These are phyloP conservation scores for Lentinula sp. DNA, from an alignment of 768 basidiomycete genomes.

Conservation along the genomic window DNA sequence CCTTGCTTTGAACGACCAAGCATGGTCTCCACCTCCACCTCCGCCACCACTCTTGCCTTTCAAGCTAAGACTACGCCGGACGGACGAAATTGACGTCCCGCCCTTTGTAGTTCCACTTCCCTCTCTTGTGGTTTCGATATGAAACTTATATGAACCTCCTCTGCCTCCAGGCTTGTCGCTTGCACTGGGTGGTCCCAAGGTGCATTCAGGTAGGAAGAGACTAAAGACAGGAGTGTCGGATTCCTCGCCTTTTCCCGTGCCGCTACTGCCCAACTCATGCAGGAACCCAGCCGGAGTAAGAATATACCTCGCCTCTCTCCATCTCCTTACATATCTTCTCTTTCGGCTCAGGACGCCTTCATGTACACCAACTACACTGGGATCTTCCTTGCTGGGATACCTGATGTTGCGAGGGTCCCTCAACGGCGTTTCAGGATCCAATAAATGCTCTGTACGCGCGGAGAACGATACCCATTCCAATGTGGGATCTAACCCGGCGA, in stretches of 20 bases:
- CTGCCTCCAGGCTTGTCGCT: slow-evolving; percentile 16
- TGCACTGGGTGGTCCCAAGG: slow-evolving; percentile 84
- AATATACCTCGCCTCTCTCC: slow-evolving; percentile 83
- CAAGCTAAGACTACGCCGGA: slow-evolving; percentile 21
- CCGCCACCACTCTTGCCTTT: slow-evolving; percentile 5
- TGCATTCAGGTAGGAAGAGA: slow-evolving; percentile 92
- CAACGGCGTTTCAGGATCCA: slow-evolving; percentile 95
- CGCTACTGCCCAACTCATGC: slow-evolving; percentile 73
- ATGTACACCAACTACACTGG: slow-evolving; percentile 80
- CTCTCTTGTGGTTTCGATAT: slow-evolving; percentile 89
- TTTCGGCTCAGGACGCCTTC: slow-evolving; percentile 90
- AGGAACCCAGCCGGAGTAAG: slow-evolving; percentile 95
- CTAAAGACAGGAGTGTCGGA: slow-evolving; percentile 67
- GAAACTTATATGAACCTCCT: slow-evolving; percentile 90
- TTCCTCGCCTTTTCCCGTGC: slow-evolving; percentile 54
- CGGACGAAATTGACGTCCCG: slow-evolving; percentile 27
- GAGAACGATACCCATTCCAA: slow-evolving; percentile 96
- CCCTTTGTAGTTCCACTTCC: slow-evolving; percentile 62
- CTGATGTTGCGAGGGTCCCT: slow-evolving; percentile 69
- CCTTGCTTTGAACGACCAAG: slow-evolving; percentile 87
- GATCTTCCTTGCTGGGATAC: slow-evolving; percentile 91
- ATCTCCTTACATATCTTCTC: slow-evolving; percentile 87
- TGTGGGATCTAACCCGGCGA: slow-evolving; percentile 79
- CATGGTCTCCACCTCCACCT: slow-evolving; percentile 38
- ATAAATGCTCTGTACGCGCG: slow-evolving; percentile 86